Evolutionary conservation across 805 yeast species (phyloP), one percentile per base, ranked within the genome.

Genomic region (Yarrowia osloensis): DNA sequence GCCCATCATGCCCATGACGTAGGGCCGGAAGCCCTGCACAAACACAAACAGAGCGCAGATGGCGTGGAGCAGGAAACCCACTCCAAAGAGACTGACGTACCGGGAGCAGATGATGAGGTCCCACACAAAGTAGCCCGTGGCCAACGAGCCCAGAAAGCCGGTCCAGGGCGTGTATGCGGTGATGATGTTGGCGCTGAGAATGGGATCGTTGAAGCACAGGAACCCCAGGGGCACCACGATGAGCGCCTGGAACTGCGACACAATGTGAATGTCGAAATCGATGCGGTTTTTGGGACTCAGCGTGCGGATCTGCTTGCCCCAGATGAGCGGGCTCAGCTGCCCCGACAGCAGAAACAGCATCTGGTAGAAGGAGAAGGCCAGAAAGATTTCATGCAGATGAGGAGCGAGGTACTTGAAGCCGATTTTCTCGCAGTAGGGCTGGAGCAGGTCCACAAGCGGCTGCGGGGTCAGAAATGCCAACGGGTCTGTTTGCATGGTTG

Each of bases 51-150:
- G 76, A 0, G 98, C 91, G 0, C 93, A 92, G 46, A 85, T 71
- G 0, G 96, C 98, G 75, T 95, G 99, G 68, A 90, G 78, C 67
- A 91, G 78, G 77, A 90, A 95, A 50, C 93, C 91, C 17, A 85
- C 65, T 0, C 99, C 98, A 77, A 91, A 95, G 70, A 90, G 75
- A 62, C 82, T 78, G 75, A 80, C 86, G 78, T 89, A 82, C 63
- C 77, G 77, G 9, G 86, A 7, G 74, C 98, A 93, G 67, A 92
- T 87, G 68, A 79, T 77, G 40, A 88, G 69, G 77, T 95, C 99
- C 99, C 99, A 95, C 24, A 91, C 71, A 75, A 95, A 95, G 79
- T 95, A 95, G 2, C 98, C 99, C 11, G 82, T 74, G 11, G 96
- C 87, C 67, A 88, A 73, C 0, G 97, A 82, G 15, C 88, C 79